A percentile compares a stretch with the other conserved stretches of the same genome.
These are phyloP conservation scores for Xylaria sp. DNA, from an alignment of 2,329 filamentous ascomycete genomes.

Conservation along the genomic window DNA sequence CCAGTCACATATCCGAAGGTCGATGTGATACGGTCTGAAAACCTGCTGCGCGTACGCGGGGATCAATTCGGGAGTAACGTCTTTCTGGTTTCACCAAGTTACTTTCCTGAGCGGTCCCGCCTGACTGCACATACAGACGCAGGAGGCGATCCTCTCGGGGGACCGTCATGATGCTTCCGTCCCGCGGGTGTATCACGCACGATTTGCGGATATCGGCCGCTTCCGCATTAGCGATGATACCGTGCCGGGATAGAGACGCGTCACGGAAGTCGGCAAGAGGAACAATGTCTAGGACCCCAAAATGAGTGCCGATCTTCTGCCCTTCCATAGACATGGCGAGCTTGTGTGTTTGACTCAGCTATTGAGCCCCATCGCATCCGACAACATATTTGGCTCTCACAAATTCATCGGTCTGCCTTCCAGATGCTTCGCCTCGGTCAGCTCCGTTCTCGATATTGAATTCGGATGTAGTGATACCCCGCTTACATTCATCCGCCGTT, in stretches of 20 bases:
- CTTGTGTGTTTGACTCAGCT: not conserved
- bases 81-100: not conserved
- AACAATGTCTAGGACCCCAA: constrained; percentile 2
- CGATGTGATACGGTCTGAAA: not conserved
- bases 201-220: constrained; percentile 1
- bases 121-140: not conserved
- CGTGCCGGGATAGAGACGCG: too few species aligned
- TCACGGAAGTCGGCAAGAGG: not conserved
- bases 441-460: too few species aligned
- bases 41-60: not conserved
- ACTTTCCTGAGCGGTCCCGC: not conserved
- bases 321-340: not conserved
- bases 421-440: too few species aligned
- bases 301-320: not conserved
- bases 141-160: constrained; percentile 3
- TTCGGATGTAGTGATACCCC: too few species aligned
- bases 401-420: not conserved
- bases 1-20: constrained; percentile 1
- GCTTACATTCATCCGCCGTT: too few species aligned
- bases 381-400: constrained; percentile 3
- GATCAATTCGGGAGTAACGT: constrained; percentile 3
- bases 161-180: not conserved
- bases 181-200: not conserved
- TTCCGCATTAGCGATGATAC: not conserved
- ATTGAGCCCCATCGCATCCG: constrained; percentile 1